These are phyloP conservation scores for Somion occarium DNA, from an alignment of 1,284 basidiomycete genomes.

Conservation along the genomic window DNA sequence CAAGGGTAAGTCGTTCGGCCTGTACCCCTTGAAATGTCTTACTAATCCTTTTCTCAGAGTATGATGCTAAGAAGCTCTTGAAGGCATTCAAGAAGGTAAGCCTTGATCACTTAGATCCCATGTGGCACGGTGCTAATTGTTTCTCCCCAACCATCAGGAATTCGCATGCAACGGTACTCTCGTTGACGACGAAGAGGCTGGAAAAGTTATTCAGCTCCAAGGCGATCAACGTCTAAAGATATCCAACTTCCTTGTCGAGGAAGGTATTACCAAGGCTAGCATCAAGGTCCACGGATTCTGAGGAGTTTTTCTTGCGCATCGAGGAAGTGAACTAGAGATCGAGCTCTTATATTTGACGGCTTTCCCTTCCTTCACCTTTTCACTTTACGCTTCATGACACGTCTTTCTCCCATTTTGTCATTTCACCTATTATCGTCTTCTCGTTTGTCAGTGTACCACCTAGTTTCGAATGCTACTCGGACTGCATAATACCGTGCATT, in stretches of 20 bases:
- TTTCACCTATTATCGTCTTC: constrained; percentile 13
- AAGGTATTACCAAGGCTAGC: constrained; percentile 66
- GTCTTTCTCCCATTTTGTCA: constrained; percentile 11
- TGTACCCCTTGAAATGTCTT: neutral
- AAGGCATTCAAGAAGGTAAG: constrained; percentile 96
- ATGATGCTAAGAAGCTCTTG: constrained; percentile 96
- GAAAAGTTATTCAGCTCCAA: constrained; percentile 98
- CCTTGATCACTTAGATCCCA: neutral
- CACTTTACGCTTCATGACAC: constrained; percentile 13
- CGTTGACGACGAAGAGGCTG: constrained; percentile 95
- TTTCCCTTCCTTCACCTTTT: constrained; percentile 8
- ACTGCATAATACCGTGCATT: constrained; percentile 16
- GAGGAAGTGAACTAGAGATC: constrained; percentile 2
- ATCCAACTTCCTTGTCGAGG: constrained; percentile 77
- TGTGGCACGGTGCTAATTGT: neutral
- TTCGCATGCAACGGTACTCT: constrained; percentile 99
- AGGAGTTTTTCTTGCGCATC: constrained; percentile 18
- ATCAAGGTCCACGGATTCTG: constrained; percentile 90
- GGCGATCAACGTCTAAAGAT: constrained; percentile 97
- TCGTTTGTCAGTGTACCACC: constrained; percentile 23
- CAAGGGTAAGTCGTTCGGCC: constrained; percentile 57
- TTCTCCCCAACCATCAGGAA: constrained; percentile 52
- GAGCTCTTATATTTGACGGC: constrained; percentile 4
- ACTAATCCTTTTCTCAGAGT: constrained; percentile 52
- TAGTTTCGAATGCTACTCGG: constrained; percentile 24